Evolutionary conservation across 192 early-diverging fungal genomes (phyloP).

Genomic region (Podila verticillata): DNA sequence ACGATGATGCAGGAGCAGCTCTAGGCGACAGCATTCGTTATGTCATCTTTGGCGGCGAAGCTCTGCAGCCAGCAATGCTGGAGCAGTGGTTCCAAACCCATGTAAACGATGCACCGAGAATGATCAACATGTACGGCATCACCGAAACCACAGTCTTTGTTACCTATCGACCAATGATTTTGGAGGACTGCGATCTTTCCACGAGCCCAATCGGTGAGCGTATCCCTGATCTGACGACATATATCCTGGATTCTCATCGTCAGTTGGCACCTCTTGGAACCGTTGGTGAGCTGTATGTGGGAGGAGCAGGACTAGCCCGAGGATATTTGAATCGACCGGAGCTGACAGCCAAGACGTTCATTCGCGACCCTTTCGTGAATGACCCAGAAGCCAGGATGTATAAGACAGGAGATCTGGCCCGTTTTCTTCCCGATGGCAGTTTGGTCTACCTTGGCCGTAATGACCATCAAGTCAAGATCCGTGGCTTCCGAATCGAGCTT

Average conservation of each 20-base stretch:
- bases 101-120: background rate
- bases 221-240: slow-evolving; percentile 11
- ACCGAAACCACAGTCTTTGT: slow-evolving; percentile 21
- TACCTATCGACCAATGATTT: too few relatives aligned
- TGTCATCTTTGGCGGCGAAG: slow-evolving; percentile 7
- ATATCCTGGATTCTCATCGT: slow-evolving; percentile 34
- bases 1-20: slow-evolving; percentile 7
- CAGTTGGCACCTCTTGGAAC: slow-evolving; percentile 43
- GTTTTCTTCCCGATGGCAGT: slow-evolving; percentile 36
- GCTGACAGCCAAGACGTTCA: slow-evolving; percentile 35
- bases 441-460: slow-evolving; percentile 42
- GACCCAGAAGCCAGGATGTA: slow-evolving; percentile 29
- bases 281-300: slow-evolving; percentile 51
- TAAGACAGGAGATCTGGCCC: slow-evolving; percentile 40
- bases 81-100: background rate
- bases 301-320: slow-evolving; percentile 44
- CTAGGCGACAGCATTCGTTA: background rate
- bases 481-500: slow-evolving; percentile 50
- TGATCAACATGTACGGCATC: slow-evolving; percentile 25
- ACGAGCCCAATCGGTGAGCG: slow-evolving; percentile 24
- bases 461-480: slow-evolving; percentile 59
- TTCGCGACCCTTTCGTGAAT: slow-evolving; percentile 47
- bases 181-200: too few relatives aligned
- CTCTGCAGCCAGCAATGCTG: background rate
- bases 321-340: slow-evolving; percentile 52